Conservation (phyloP, 129 eudicot species). For the Lactuca saligna region DNA sequence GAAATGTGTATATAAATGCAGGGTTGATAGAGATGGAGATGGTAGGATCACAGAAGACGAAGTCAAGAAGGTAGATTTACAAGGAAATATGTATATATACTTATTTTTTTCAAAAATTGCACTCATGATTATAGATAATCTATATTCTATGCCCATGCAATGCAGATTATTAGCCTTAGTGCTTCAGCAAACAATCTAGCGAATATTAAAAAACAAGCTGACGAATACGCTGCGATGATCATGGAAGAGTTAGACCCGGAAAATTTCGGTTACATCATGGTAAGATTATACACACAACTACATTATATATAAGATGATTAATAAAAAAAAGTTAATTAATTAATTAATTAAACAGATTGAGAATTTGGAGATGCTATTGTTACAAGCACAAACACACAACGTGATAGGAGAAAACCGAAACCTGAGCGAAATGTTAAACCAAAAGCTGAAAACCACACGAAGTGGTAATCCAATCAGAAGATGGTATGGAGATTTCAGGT, state of each 20-base stretch:
- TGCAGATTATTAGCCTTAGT: constrained; percentile 62
- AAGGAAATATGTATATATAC: neutral
- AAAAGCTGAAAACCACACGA: constrained; percentile 43
- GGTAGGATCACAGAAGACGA: constrained; percentile 69
- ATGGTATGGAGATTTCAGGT: constrained; percentile 39
- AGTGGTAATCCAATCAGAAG: constrained; percentile 27
- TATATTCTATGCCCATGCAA: neutral
- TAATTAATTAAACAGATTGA: neutral
- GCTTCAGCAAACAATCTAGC: constrained; percentile 80
- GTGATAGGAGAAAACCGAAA: constrained; percentile 23
- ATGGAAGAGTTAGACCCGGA: constrained; percentile 75
- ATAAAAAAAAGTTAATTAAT: neutral
- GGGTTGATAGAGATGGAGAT: constrained; percentile 81
- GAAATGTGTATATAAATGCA: constrained; percentile 17
- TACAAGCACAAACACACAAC: neutral
- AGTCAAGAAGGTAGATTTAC: constrained; percentile 65
- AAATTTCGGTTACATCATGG: constrained; percentile 61
- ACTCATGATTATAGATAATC: neutral
- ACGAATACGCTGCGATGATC: constrained; percentile 68
- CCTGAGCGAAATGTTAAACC: constrained; percentile 54
- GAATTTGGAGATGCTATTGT: neutral
- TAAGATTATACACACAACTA: constrained; percentile 5
- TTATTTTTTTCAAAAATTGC: neutral
- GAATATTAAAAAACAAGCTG: constrained; percentile 59
- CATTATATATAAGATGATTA: too few species aligned